Evolutionary conservation across 2,329 filamentous ascomycete genomes (phyloP).

Genomic region (Sporothrix schenckii): DNA sequence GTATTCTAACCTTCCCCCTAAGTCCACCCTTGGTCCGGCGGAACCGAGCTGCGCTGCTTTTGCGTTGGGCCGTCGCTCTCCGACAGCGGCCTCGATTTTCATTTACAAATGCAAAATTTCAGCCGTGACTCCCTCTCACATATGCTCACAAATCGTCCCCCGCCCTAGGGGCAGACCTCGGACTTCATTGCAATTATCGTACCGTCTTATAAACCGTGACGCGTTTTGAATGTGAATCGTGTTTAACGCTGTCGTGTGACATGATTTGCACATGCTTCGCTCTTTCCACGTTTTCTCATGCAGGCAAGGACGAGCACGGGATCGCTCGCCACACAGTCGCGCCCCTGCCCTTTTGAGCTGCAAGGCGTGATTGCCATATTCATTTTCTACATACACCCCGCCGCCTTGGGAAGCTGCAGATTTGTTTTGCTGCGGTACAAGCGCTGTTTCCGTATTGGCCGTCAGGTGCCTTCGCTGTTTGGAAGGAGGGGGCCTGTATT

Average conservation of each 20-base stretch:
- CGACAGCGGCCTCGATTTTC: conserved; percentile 21
- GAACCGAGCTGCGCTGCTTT: conserved; percentile 2
- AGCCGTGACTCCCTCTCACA: neutral
- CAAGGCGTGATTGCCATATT: neutral
- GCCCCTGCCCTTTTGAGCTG: neutral
- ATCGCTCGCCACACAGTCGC: neutral
- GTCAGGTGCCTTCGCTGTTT: neutral
- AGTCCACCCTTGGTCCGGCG: neutral
- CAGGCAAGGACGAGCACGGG: neutral
- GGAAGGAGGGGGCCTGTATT: neutral
- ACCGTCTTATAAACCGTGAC: conserved; percentile 11
- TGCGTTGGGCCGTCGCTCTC: conserved; percentile 4
- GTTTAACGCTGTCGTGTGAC: neutral
- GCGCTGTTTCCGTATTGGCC: neutral
- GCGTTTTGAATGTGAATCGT: neutral
- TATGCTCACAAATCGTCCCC: neutral
- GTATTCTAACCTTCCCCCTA: neutral
- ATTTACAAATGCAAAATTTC: neutral
- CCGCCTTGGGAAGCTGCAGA: conserved; percentile 4
- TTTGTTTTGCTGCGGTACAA: neutral
- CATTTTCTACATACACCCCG: neutral
- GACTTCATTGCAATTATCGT: neutral
- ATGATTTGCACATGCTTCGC: neutral
- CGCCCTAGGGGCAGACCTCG: neutral
- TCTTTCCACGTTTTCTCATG: conserved; percentile 2